phyloP scores from a whole-genome alignment of 192 early-diverging fungal genomes.

The Irineochytrium annulatum region DNA sequence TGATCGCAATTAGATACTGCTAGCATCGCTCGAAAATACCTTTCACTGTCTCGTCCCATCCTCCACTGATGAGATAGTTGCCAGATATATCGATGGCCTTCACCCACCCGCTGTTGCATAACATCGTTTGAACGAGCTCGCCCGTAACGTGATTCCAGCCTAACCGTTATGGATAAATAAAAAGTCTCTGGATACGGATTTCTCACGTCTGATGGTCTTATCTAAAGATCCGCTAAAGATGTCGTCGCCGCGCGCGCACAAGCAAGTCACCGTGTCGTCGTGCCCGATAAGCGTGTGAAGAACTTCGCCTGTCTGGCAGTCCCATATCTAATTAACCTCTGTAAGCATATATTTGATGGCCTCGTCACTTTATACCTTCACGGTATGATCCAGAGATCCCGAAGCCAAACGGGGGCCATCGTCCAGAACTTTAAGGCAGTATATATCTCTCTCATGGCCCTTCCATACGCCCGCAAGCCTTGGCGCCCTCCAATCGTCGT shows the following conservation, averaged over 20 bases:
- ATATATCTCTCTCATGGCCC: slow-evolving; percentile 73
- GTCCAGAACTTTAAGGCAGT: slow-evolving; percentile 65
- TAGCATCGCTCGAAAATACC: no score
- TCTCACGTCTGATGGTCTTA: slow-evolving; percentile 32
- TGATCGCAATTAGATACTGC: not conserved
- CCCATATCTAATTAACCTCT: slow-evolving; percentile 33
- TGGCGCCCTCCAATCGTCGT: no score
- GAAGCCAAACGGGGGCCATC: slow-evolving; percentile 63
- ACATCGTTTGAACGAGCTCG: slow-evolving; percentile 16
- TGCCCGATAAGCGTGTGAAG: slow-evolving; percentile 37
- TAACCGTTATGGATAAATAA: not conserved
- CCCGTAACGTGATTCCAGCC: slow-evolving; percentile 36
- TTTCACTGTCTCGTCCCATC: slow-evolving; percentile 37
- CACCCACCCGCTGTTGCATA: slow-evolving; percentile 31
- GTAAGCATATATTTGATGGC: not conserved
- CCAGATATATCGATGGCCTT: slow-evolving; percentile 23
- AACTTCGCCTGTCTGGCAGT: slow-evolving; percentile 14
- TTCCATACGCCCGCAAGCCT: no score
- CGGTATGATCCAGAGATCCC: slow-evolving; percentile 25
- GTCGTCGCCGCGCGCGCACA: slow-evolving; percentile 16
- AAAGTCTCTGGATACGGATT: not conserved
- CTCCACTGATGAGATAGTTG: slow-evolving; percentile 27
- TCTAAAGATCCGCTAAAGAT: slow-evolving; percentile 44
- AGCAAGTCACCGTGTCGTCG: slow-evolving; percentile 34
- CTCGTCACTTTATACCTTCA: slow-evolving; percentile 29